Evolutionary conservation across 306 rosid genomes (phyloP), one percentile per base, ranked within the genome.

Genomic region (Cucurbita pepo): DNA sequence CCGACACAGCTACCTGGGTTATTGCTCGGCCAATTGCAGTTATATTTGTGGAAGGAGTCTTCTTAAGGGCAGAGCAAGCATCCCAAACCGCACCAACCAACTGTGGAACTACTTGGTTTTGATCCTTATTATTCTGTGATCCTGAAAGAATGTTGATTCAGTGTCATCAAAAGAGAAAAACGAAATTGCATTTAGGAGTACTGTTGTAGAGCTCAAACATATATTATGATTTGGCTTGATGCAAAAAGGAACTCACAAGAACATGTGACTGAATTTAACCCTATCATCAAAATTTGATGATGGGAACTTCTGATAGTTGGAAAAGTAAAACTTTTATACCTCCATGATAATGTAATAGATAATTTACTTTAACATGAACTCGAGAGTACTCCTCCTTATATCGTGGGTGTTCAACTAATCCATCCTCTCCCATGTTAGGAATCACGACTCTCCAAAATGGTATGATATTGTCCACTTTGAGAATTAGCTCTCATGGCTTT

Each of bases 81-180:
- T 88, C 95, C 96, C 96, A 95, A 71, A 91, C 91, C 14, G 83
- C 73, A 69, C 99, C 99, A 34, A 80, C 95, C 80, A 91, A 82
- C 78, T 83, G 96, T 1, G 91, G 86, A 50, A 95, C 61, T 71
- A 88, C 65, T 69, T 69, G 72, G 64, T 85, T 88, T 74, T 69
- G 69, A 77, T 81, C 86, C 58, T 86, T 75, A 4, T 85, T 79
- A 4, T n/a, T 56, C 40, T 25, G 73, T 18, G 90, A 76, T 45
- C 92, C 97, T 94, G 86, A 56, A 45, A 85, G 45, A 70, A n/a
- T 13, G 61, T 36, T 54, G 44, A 50, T 8, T 8, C 43, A 53
- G 48, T 52, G 41, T 18, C 5, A 71, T 52, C 62, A 53, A 53
- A 52, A 37, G 61, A 53, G 37, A 5, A 10, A 13, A 30, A 53